These are phyloP conservation scores for Peterozyma xylosa DNA, from an alignment of 805 yeast genomes.

Conservation along the genomic window DNA sequence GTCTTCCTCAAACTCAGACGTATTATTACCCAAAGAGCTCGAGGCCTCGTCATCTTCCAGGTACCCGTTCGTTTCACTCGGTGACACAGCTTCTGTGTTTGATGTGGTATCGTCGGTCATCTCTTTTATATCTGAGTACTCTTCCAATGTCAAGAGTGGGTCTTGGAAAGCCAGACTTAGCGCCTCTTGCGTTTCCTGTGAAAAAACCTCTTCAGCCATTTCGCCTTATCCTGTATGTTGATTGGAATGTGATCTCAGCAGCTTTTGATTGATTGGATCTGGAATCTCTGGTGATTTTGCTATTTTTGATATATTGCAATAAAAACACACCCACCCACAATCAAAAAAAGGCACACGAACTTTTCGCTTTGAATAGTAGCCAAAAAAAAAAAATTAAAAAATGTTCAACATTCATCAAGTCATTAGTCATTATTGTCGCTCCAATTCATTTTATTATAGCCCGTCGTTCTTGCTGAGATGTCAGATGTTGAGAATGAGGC, in stretches of 20 bases:
- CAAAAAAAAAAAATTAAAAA: neutral
- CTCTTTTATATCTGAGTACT: neutral
- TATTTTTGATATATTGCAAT: too few species aligned
- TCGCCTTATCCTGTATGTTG: neutral
- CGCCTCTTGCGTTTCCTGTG: neutral
- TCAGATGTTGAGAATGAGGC: slow-evolving; percentile 34
- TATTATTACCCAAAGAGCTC: neutral
- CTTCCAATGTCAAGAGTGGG: slow-evolving; percentile 1
- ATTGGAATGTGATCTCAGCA: neutral
- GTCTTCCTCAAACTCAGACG: neutral
- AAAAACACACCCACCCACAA: too few species aligned
- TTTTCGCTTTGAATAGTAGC: neutral
- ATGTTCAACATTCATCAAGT: neutral
- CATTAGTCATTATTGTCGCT: too few species aligned
- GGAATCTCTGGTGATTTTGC: too few species aligned
- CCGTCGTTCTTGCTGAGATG: neutral
- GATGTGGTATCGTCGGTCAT: neutral
- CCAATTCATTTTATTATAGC: too few species aligned
- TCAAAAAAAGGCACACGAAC: neutral
- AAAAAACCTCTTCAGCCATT: slow-evolving; percentile 2
- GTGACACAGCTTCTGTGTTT: too few species aligned
- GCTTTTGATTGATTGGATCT: too few species aligned
- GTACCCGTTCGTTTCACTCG: neutral
- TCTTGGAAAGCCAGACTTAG: slow-evolving; percentile 1
- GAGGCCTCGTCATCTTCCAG: neutral